Evolutionary conservation across 2,329 filamentous ascomycete genomes (phyloP), one percentile per base, ranked within the genome.

Genomic region (Botrytis fabae): DNA sequence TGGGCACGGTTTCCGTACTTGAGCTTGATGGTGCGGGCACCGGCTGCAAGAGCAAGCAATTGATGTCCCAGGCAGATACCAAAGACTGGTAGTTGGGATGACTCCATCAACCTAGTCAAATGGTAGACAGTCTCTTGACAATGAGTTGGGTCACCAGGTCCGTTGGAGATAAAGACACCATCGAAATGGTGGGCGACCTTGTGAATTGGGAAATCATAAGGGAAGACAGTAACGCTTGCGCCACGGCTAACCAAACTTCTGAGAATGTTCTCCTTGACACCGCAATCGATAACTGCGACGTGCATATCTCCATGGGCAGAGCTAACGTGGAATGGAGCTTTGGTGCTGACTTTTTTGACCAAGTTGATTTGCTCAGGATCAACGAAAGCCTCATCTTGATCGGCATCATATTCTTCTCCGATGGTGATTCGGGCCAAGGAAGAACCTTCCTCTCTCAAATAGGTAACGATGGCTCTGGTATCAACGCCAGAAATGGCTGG

Each of bases 241-340:
- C 96, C 96, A 76, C 96, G 94, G 84, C 89, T 91, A 81, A 98
- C 95, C 74, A 99, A 87, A 82, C 93, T 97, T 81, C 96, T 94
- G 74, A 99, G 91, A 80, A 99, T 99, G 86, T 99, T 99, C 89
- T 99, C 96, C 89, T 99, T 99, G 78, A 98, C 96, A 86, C 96
- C 96, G 81, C 96, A 99, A 85, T 99, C 96, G 81, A 99, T 92
- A 78, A 99, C 88, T 74, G 95, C 96, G 78, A 99, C 90, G 85
- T 99, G 96, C 82, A 93, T 91, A 80, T 92, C 90, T 76, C 95
- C 94, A 77, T 92, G 89, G 46, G 91, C 89, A 69, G 95, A 94
- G 82, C 93, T 92, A 77, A 98, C 92, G 80, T 98, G 94, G 86
- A 98, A 99, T 60, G 96, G 96, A 76, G 95, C 93, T 87, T 99